These are phyloP conservation scores for Exutisphaerella laricina DNA, from an alignment of 2,329 filamentous ascomycete genomes.

Conservation along the genomic window DNA sequence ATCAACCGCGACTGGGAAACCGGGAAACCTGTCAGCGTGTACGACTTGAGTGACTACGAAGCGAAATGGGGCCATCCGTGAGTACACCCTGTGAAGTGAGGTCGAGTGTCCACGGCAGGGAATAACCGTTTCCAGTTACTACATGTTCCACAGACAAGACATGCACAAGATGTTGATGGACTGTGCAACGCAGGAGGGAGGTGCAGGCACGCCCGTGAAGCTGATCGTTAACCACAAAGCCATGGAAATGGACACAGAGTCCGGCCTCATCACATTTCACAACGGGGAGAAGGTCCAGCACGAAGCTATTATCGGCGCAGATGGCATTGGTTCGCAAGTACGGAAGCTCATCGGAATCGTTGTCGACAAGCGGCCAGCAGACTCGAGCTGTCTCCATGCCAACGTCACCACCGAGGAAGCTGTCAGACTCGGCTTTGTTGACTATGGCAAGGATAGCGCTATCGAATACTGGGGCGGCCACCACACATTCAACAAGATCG, in stretches of 20 bases:
- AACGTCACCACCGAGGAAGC: conserved; percentile 60
- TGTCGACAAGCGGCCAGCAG: conserved; percentile 54
- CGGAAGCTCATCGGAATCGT: conserved; percentile 58
- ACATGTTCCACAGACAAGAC: conserved; percentile 65
- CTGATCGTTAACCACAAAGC: conserved; percentile 52
- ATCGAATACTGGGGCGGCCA: conserved; percentile 68
- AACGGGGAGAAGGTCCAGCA: conserved; percentile 49
- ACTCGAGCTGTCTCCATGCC: conserved; percentile 58
- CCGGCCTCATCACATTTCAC: conserved; percentile 45
- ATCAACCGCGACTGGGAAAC: conserved; percentile 68
- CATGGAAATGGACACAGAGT: conserved; percentile 46
- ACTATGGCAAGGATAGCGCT: conserved; percentile 56
- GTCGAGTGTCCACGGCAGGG: background rate
- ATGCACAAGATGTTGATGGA: conserved; percentile 65
- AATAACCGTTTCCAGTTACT: conserved; percentile 39
- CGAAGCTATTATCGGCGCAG: conserved; percentile 59
- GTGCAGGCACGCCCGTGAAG: conserved; percentile 50
- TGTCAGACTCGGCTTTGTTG: conserved; percentile 53
- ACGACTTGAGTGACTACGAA: conserved; percentile 60
- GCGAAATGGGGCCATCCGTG: conserved; percentile 56
- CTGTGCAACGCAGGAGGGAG: conserved; percentile 47
- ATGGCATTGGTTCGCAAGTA: conserved; percentile 62
- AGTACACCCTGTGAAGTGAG: conserved; percentile 3
- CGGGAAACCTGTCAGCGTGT: conserved; percentile 59
- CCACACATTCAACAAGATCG: conserved; percentile 61